These are phyloP conservation scores for Psidium friedrichsthalianum DNA, from an alignment of 345 rosid genomes.

Conservation along the genomic window DNA sequence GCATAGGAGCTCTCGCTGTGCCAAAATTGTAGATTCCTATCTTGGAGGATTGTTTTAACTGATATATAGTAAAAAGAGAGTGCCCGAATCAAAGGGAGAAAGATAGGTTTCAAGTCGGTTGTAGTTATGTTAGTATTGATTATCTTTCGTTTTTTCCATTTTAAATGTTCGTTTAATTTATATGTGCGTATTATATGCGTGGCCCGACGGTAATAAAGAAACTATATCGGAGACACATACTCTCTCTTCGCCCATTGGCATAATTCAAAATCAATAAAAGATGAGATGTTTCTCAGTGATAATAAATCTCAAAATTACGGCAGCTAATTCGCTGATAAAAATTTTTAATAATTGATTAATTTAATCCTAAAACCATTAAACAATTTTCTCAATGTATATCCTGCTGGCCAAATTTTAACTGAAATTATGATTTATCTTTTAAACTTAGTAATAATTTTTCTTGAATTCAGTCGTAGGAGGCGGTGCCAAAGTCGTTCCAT, in stretches of 20 bases:
- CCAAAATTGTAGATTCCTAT: no score
- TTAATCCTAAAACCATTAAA: not conserved
- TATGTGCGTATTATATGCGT: not conserved
- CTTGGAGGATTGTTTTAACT: no score
- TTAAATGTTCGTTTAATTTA: not conserved
- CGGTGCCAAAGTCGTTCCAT: no score
- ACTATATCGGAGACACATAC: not conserved
- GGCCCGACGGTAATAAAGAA: not conserved
- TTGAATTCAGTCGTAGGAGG: no score
- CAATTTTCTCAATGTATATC: not conserved
- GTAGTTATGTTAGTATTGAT: not conserved
- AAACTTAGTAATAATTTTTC: no score
- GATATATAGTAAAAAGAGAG: no score
- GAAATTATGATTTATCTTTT: no score
- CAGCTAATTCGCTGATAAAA: no score
- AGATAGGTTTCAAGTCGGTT: not conserved
- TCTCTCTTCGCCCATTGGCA: not conserved
- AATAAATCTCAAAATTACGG: not conserved
- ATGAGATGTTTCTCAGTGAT: not conserved
- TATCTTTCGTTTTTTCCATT: not conserved
- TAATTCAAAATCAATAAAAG: not conserved
- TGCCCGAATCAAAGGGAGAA: not conserved
- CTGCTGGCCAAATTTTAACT: no score
- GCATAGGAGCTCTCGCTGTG: no score
- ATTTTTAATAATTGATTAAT: fast-evolving